Percentiles rank a stretch among this genome's conserved stretches.
phyloP scores from a whole-genome alignment of 352 stramenopile genomes.

The Phytophthora pisi region DNA sequence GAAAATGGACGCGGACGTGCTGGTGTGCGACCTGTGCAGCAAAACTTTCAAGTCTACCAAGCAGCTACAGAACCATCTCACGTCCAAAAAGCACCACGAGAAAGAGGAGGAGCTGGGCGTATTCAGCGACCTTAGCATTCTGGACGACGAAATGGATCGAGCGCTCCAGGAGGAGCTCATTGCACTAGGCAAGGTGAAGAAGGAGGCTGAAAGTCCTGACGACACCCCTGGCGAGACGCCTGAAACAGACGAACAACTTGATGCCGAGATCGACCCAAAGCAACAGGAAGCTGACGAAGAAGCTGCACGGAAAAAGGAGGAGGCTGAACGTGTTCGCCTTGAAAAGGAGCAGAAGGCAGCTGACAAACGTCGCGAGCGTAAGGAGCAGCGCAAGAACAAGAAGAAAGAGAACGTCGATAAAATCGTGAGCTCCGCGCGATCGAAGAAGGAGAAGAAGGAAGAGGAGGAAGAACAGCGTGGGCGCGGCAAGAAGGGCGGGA shows the following conservation, averaged over 20 bases:
- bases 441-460: constrained; percentile 48
- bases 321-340: constrained; percentile 56
- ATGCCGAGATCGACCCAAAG: constrained; percentile 19
- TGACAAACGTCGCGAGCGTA: constrained; percentile 79
- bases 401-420: constrained; percentile 84
- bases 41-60: constrained; percentile 88
- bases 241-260: constrained; percentile 19
- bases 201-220: neutral
- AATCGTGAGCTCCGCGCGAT: constrained; percentile 50
- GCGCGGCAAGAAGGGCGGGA: constrained; percentile 46
- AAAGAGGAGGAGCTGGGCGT: constrained; percentile 77
- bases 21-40: constrained; percentile 80
- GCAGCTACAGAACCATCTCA: constrained; percentile 81
- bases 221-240: neutral
- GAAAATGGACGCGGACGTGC: constrained; percentile 72
- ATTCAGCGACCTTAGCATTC: constrained; percentile 50
- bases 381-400: constrained; percentile 82
- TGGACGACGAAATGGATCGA: constrained; percentile 70
- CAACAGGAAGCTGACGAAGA: constrained; percentile 46
- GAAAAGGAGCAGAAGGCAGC: constrained; percentile 83
- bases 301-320: constrained; percentile 32
- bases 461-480: constrained; percentile 41
- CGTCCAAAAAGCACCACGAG: constrained; percentile 84
- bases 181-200: constrained; percentile 41
- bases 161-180: constrained; percentile 65